Evolutionary conservation across 1,284 basidiomycete genomes (phyloP), one percentile per base, ranked within the genome.

Genomic region (Malassezia yamatoensis): DNA sequence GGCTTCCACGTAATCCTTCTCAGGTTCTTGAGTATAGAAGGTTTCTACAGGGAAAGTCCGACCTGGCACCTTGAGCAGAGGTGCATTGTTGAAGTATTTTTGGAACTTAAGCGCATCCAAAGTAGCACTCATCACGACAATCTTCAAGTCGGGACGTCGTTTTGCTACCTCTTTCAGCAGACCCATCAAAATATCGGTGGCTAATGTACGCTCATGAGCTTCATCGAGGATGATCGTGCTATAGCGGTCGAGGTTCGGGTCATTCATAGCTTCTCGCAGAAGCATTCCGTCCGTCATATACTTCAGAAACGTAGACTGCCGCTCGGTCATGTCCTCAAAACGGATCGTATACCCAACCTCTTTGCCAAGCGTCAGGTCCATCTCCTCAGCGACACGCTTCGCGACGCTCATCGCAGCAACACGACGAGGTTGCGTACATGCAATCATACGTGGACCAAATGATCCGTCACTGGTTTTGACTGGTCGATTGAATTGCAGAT

Each of bases 251-350:
- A 96, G 82, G 46, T 84, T 81, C 33, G 88, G 86, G 76, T 98
- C 94, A 76, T 93, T 88, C 88, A 96, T 96, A 7, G 90, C 91
- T 79, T 96, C 91, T 38, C 91, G 85, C 29, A 94, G 81, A 20
- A 79, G 72, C 90, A 96, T 94, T 82, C 93, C 93, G 67, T 99
- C 93, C 11, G 93, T 98, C 91, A 98, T 96, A 79, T 98, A 96
- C 62, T 66, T 66, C 49, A 70, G 53, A 20, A 61, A 62, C 6
- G 66, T 72, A 15, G 62, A 65, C 13, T 62, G 42, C 29, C 67
- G 61, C 16, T 73, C 68, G 10, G 91, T 96, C 85, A 90, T 89
- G 74, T 98, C 93, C 76, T 98, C 93, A 77, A 99, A 99, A 75
- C 94, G 89, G 70, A 96, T 96, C 3, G 88, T 90, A 77, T 99